A percentile compares a stretch with the other conserved stretches of the same genome.
Conservation (phyloP, 441 rosid genomes). For the Arabidopsis lyrata region DNA sequence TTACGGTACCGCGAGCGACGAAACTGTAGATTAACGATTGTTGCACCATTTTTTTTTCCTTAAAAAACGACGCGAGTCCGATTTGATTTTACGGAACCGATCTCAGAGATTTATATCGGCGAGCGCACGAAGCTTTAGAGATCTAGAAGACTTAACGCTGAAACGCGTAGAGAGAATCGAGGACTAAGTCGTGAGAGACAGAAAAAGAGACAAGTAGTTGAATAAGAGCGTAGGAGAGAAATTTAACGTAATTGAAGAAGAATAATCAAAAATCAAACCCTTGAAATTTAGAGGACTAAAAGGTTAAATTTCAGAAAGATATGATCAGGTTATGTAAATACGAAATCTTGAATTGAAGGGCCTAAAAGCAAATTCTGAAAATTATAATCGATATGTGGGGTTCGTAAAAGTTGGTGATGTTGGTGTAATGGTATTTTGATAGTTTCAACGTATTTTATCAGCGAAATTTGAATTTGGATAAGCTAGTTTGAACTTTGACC, state of each 20-base stretch:
- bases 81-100: slow-evolving; percentile 9
- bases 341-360: not conserved
- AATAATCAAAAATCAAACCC: slow-evolving; percentile 16
- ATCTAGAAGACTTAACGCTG: slow-evolving; percentile 46
- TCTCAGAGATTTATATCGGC: slow-evolving; percentile 34
- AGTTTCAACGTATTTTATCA: slow-evolving; percentile 31
- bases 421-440: slow-evolving; percentile 31
- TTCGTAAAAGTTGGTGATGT: slow-evolving; percentile 38
- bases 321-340: not conserved
- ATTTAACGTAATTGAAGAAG: slow-evolving; percentile 29
- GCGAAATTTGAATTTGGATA: slow-evolving; percentile 18
- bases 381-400: slow-evolving; percentile 15
- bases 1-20: slow-evolving; percentile 65
- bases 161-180: slow-evolving; percentile 46
- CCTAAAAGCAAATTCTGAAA: not conserved
- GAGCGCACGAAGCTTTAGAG: slow-evolving; percentile 29
- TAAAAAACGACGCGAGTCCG: slow-evolving; percentile 8
- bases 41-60: slow-evolving; percentile 52
- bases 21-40: slow-evolving; percentile 78
- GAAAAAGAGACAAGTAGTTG: not conserved
- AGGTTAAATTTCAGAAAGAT: not conserved
- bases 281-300: slow-evolving; percentile 17
- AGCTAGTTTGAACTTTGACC: slow-evolving; percentile 26
- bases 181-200: slow-evolving; percentile 30
- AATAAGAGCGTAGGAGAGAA: not conserved